Percentiles rank a stretch among this genome's conserved stretches.
Evolutionary conservation across 1,284 basidiomycete genomes (phyloP).

Genomic region (Caloboletus firmus): DNA sequence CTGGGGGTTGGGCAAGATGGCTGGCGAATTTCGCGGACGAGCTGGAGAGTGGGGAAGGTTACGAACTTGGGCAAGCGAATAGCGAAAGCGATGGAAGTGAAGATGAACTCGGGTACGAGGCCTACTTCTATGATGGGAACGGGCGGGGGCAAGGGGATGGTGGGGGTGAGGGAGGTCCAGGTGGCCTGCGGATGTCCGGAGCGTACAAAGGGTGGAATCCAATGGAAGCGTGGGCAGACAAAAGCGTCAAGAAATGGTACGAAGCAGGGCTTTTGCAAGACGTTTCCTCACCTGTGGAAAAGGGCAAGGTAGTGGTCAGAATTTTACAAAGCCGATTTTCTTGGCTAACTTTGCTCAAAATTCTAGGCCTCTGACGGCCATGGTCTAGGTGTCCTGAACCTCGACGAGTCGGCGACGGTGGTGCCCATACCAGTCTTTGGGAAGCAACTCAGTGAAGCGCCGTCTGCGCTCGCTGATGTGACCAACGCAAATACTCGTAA

Average conservation of each 20-base stretch:
- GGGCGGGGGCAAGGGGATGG: conserved; percentile 75
- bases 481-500: conserved; percentile 17
- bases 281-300: conserved; percentile 39
- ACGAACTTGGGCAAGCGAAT: conserved; percentile 64
- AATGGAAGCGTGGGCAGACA: conserved; percentile 88
- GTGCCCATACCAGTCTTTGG: conserved; percentile 54
- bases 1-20: conserved; percentile 94
- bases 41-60: conserved; percentile 85
- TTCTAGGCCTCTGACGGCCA: conserved; percentile 29
- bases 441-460: conserved; percentile 28
- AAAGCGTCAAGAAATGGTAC: conserved; percentile 81
- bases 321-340: conserved; percentile 6
- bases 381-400: conserved; percentile 43
- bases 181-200: conserved; percentile 68
- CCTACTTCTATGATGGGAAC: conserved; percentile 80
- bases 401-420: conserved; percentile 42
- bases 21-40: conserved; percentile 92
- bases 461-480: conserved; percentile 34
- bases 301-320: conserved; percentile 48
- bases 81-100: conserved; percentile 65
- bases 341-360: conserved; percentile 13
- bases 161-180: conserved; percentile 67
- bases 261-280: conserved; percentile 70
- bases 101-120: conserved; percentile 83
- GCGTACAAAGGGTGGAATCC: conserved; percentile 90